Evolutionary conservation across 805 yeast species (phyloP), one percentile per base, ranked within the genome.

Genomic region (Kazachstania bromeliacearum): DNA sequence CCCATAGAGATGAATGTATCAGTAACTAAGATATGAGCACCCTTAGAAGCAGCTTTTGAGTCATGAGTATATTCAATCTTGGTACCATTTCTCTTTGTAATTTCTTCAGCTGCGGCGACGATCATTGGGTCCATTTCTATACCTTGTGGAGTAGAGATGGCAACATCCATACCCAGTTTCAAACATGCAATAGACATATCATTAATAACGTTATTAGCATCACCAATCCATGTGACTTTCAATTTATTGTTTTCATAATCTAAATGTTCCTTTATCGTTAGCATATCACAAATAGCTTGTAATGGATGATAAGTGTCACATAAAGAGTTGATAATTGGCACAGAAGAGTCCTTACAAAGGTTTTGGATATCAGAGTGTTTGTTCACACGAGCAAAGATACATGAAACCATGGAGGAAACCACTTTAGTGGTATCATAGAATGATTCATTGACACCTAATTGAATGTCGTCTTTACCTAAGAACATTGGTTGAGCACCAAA

Each of bases 1-100:
- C 98, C 98, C 98, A 92, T 92, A 1, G 97, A 89, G 17, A 92
- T 76, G 77, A 95, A 92, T 3, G 98, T 92, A 53, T 92, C 98
- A 12, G 98, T 92, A 31, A 89, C 97, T 24, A 92, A 60, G 28
- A 92, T 69, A 53, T 89, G 75, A 4, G 97, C 85, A 46, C 70
- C 68, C 36, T 69, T 67, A 34, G 85, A 73, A 1, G 96, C 95
- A 18, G 52, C 66, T n/a, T 63, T 51, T 3, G 97, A 92, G 50
- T 84, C 85, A 46, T 84, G 77, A 3, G 79, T 70, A 7, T 77
- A 53, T 46, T 70, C 75, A 38, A 85, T 68, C 4, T 50, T 43
- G 8, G 78, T 67, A 33, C 74, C 75, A 4, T 71, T 68, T 40
- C 66, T 71, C 2, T 52, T 46, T 2, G 79, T 71, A 22, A 83